Conservation (phyloP, 805 yeast genomes). For the Teunomyces lycoperdinae region DNA sequence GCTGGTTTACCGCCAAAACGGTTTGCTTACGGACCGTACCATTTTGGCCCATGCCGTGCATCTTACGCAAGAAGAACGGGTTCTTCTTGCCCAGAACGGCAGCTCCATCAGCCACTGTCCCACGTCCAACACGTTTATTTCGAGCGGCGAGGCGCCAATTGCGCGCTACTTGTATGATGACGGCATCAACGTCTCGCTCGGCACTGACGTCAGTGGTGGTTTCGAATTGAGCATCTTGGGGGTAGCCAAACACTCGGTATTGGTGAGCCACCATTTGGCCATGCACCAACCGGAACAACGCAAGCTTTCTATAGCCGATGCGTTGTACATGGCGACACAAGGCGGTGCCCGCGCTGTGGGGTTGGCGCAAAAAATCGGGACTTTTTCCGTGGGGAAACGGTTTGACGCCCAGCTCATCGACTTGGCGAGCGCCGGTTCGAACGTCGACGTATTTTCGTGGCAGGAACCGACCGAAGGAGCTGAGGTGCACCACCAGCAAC, state of each 20-base stretch:
- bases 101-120: slow-evolving; percentile 93
- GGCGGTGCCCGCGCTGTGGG: slow-evolving; percentile 86
- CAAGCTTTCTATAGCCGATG: slow-evolving; percentile 63
- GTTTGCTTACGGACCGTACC: slow-evolving; percentile 61
- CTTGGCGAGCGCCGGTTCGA: slow-evolving; percentile 49
- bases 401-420: slow-evolving; percentile 85
- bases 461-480: slow-evolving; percentile 44
- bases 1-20: slow-evolving; percentile 67
- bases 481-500: slow-evolving; percentile 25
- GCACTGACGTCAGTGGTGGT: slow-evolving; percentile 45
- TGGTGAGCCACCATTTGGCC: slow-evolving; percentile 41
- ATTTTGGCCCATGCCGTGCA: slow-evolving; percentile 90
- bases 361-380: slow-evolving; percentile 57
- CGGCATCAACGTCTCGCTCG: slow-evolving; percentile 70
- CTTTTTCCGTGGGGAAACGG: slow-evolving; percentile 71
- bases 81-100: slow-evolving; percentile 48
- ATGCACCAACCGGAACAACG: slow-evolving; percentile 26
- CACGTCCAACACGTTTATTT: slow-evolving; percentile 78
- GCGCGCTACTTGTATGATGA: slow-evolving; percentile 58
- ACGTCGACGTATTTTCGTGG: slow-evolving; percentile 75
- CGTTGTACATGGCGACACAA: slow-evolving; percentile 73
- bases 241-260: slow-evolving; percentile 30
- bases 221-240: slow-evolving; percentile 39
- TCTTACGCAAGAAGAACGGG: slow-evolving; percentile 60
- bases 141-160: slow-evolving; percentile 88